A percentile compares a stretch with the other conserved stretches of the same genome.
These are phyloP conservation scores for Penicillium egyptiacum DNA, from an alignment of 495 filamentous ascomycete genomes.

Conservation along the genomic window DNA sequence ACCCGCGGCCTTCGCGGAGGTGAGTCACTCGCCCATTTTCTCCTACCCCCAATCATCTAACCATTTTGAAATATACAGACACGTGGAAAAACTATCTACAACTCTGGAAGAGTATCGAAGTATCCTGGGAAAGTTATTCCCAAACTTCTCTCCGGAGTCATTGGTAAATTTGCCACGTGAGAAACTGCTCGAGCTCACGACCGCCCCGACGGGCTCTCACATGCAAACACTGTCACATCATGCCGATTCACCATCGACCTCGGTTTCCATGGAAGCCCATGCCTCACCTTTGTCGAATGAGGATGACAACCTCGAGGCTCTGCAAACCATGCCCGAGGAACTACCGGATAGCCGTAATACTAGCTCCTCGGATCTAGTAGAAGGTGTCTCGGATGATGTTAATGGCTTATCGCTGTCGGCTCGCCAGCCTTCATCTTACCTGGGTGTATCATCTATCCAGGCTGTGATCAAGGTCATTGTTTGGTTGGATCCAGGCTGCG, in stretches of 20 bases:
- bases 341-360: conserved; percentile 26
- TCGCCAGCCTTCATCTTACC: conserved; percentile 69
- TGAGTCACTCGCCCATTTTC: conserved; percentile 16
- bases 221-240: conserved; percentile 23
- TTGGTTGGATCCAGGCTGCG: conserved; percentile 65
- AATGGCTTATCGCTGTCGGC: conserved; percentile 76
- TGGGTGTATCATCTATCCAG: conserved; percentile 80
- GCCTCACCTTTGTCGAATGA: conserved; percentile 41
- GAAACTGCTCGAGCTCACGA: conserved; percentile 48
- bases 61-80: conserved; percentile 23
- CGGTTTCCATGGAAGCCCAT: conserved; percentile 42
- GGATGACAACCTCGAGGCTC: conserved; percentile 43
- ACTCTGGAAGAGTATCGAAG: conserved; percentile 42
- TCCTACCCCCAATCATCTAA: background rate
- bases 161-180: conserved; percentile 48
- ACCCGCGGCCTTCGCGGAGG: conserved; percentile 43
- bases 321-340: conserved; percentile 46
- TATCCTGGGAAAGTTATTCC: conserved; percentile 42
- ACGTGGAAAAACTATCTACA: conserved; percentile 45
- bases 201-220: conserved; percentile 13
- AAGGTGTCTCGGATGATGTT: conserved; percentile 75
- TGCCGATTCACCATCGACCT: conserved; percentile 42
- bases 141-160: conserved; percentile 36
- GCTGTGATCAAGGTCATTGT: conserved; percentile 80
- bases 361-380: conserved; percentile 50